Base-by-base conservation (phyloP, 108 stramenopile genomes). In the Epithemia pelagica region DNA sequence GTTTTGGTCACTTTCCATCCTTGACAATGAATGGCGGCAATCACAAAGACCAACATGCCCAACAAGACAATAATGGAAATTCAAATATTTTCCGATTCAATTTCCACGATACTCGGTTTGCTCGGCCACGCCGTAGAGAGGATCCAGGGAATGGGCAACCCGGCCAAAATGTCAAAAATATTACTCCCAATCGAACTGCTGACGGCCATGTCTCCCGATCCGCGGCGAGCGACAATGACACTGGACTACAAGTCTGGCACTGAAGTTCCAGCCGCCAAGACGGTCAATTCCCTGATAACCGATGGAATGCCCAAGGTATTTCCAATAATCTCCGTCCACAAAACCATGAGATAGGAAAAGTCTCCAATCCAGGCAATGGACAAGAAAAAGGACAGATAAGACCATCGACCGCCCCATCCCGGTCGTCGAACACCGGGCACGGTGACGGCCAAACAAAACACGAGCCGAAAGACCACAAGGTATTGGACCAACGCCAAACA, bases 141-240 rank as follows among this genome's bases (percentile, higher is more conserved):
- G 29, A 92, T 70, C 91, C 91, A 92, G 22, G 91, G 91, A 61
- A 92, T 30, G 2, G 87, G 87, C 32, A 92, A 67, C 52, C 91
- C 91, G 19, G 89, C 88, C 15, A 83, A 69, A 52, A 92, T 87
- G 75, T 92, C 88, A 65, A 92, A 92, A 32, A 89, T 89, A 62
- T 92, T 92, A 54, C 82, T 84, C 37, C 91, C 87, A 73, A 92
- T 83, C 24, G 84, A 83, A 20, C 77, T 81, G 26, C 87, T 89
- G 27, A 94, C 92, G 21, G 92, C 92, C 87, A 90, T 90, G 69
- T 94, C 87, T 25, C 92, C 92, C 58, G 84, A 73, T 30, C 92
- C 92, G 75, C 85, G 75, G 72, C 78, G 73, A 21, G 89, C 92
- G 2, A 90, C 92, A 74, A 94, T 88, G 37, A 90, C 87, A 75